Base-by-base conservation (phyloP, 805 yeast species). In the Pichia insulana region DNA sequence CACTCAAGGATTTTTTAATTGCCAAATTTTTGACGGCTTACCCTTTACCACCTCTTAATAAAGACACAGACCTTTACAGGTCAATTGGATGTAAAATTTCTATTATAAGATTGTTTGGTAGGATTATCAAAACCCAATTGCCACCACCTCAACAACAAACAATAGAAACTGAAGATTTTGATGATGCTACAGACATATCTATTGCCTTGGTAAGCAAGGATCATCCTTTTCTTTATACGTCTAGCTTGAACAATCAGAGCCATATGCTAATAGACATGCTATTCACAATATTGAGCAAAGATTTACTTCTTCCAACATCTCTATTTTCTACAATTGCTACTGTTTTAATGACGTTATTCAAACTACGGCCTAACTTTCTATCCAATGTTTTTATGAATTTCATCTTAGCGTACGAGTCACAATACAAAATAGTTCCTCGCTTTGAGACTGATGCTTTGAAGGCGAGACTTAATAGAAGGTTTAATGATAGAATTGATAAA, bases 31-130 rank as follows among this genome's bases (percentile, higher is more conserved):
- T 70, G 18, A 58, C 76, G 3, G 50, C 72, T 8, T 78, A 68
- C 50, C 87, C 86, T 4, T 66, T 77, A 42, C 58, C 63, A 17
- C 61, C 69, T 13, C 61, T 68, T 16, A 76, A 69, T 41, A 65
- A 68, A 35, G 84, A 74, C 46, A 66, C 68, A 30, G 79, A 75
- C 50, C 51, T 61, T 26, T 54, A 65, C 30, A 70, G 79, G 57
- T 71, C 77, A 37, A 60, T 78, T 31, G 77, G 82, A 12, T 65
- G 78, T 37, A 78, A 74, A 58, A 63, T 83, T n/a, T 80, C 89
- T 25, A 67, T 82, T n/a, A 65, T 81, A 40, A 85, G 83, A 60
- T 78, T 89, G 45, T 73, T 86, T 10, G 76, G 76, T n/a, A 71
- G 71, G 42, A 61, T 80, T 4, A 68, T 80, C 12, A 65, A 69